Evolutionary conservation across 2,329 filamentous ascomycete genomes (phyloP).

Genomic region (Diaporthe nobilis): DNA sequence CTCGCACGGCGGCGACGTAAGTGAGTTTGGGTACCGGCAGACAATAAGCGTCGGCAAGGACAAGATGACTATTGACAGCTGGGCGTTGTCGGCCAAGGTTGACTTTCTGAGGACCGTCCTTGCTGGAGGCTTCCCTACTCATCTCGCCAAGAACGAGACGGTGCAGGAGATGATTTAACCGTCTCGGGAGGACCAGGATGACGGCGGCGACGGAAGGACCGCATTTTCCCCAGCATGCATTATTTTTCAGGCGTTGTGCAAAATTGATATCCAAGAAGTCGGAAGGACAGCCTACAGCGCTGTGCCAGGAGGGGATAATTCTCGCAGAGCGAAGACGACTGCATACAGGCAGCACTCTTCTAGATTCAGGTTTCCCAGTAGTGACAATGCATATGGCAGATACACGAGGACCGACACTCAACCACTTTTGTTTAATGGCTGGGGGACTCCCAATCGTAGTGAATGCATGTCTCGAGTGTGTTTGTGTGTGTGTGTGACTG

Average conservation of each 20-base stretch:
- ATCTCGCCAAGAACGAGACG: slow-evolving; percentile 57
- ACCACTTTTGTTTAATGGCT: neutral
- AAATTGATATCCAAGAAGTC: slow-evolving; percentile 39
- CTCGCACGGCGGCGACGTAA: slow-evolving; percentile 57
- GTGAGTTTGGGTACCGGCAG: slow-evolving; percentile 67
- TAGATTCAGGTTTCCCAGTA: slow-evolving; percentile 11
- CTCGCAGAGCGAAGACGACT: slow-evolving; percentile 3
- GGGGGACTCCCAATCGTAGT: neutral
- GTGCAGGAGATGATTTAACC: slow-evolving; percentile 54
- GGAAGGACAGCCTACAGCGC: neutral
- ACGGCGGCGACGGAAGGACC: slow-evolving; percentile 36
- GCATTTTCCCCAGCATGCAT: slow-evolving; percentile 3
- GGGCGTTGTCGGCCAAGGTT: slow-evolving; percentile 65
- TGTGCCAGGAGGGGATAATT: neutral
- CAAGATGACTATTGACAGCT: slow-evolving; percentile 63
- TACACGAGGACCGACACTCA: neutral
- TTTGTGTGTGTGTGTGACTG: neutral
- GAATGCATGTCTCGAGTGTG: neutral
- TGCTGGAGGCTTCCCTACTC: slow-evolving; percentile 58
- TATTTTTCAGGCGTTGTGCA: slow-evolving; percentile 7
- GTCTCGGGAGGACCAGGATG: slow-evolving; percentile 50
- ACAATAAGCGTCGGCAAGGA: slow-evolving; percentile 64
- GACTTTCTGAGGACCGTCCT: slow-evolving; percentile 64
- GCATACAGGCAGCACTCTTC: neutral
- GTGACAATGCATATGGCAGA: neutral